phyloP scores from a whole-genome alignment of 305 asterid species.

The Rubia balearica region DNA sequence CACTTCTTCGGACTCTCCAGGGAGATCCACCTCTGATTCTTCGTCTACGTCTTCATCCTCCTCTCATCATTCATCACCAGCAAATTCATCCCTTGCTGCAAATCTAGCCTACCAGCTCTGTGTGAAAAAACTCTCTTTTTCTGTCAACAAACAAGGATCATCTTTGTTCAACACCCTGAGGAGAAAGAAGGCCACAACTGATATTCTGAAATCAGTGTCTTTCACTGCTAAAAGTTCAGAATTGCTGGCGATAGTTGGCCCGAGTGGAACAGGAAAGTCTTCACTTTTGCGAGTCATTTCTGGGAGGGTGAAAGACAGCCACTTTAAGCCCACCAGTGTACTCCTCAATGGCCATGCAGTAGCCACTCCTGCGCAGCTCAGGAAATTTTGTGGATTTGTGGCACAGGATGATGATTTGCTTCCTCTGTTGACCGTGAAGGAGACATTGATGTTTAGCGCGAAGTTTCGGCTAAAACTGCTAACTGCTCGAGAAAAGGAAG shows the following conservation, averaged over 20 bases:
- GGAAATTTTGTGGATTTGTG: slow-evolving; percentile 74
- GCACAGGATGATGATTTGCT: slow-evolving; percentile 81
- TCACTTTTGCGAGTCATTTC: slow-evolving; percentile 55
- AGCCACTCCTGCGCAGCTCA: slow-evolving; percentile 42
- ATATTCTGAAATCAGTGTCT: slow-evolving; percentile 60
- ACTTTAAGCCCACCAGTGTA: slow-evolving; percentile 50
- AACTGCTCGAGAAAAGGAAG: slow-evolving; percentile 35
- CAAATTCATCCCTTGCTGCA: slow-evolving; percentile 20
- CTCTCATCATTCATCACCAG: slow-evolving; percentile 46
- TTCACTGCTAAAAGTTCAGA: slow-evolving; percentile 63
- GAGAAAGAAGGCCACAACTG: slow-evolving; percentile 31
- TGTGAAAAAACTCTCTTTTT: slow-evolving; percentile 57
- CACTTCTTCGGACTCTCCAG: slow-evolving; percentile 38
- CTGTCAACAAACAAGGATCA: slow-evolving; percentile 26
- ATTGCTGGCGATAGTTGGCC: slow-evolving; percentile 72
- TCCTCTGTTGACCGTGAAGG: slow-evolving; percentile 73
- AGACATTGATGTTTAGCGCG: slow-evolving; percentile 65
- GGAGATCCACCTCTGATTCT: slow-evolving; percentile 30
- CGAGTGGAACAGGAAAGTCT: slow-evolving; percentile 88
- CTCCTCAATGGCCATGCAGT: slow-evolving; percentile 36
- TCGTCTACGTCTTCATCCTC: slow-evolving; percentile 58
- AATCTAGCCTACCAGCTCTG: slow-evolving; percentile 36
- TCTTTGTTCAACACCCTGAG: slow-evolving; percentile 15
- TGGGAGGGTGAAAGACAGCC: slow-evolving; percentile 48
- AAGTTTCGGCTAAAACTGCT: slow-evolving; percentile 51